Base-by-base conservation (phyloP, 768 basidiomycete genomes). In the Russula sp. region DNA sequence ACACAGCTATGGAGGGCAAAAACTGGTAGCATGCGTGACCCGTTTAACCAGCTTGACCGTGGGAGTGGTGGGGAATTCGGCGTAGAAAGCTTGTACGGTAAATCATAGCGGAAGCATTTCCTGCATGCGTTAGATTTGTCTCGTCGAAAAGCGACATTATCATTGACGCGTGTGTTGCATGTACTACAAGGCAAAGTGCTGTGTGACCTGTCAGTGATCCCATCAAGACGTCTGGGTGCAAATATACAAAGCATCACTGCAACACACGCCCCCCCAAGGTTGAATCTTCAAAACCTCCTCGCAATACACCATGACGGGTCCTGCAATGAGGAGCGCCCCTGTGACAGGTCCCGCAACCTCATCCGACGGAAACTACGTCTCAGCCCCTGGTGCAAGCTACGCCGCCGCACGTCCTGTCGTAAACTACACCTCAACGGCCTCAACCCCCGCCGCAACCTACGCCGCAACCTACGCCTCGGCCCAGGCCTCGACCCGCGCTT, bases 11-110 rank as follows among this genome's bases (percentile, higher is more conserved):
- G 89, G 89, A 84, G 88, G 14, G 79, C 83, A 20, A 85, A 86
- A 73, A 92, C 88, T 18, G 91, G 91, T 34, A 92, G 90, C 69
- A 85, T 87, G 74, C 79, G 91, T 63, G 90, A 93, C 73, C 92
- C 92, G 9, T 94, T 93, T 72, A 84, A 86, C 67, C 79, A 80
- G 44, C 73, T 73, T 54, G 74, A 73, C 55, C 74, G 77, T n/a
- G 76, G 77, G 2, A 71, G 62, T 42, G 76, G 75, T 13, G 72
- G 72, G 18, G 82, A 82, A 53, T 79, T 83, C 52, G 82, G 82
- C 44, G 70, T 83, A 69, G 82, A 83, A 68, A 75, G 80, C 58
- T 73, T 86, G 69, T 75, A 73, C 70, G 75, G 80, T 57, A 75
- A 76, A 64, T 75, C 38, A 40, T 40, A 40, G 38, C 16, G 73